Evolutionary conservation across 805 yeast genomes (phyloP).

Genomic region (Osmozyma mogii): DNA sequence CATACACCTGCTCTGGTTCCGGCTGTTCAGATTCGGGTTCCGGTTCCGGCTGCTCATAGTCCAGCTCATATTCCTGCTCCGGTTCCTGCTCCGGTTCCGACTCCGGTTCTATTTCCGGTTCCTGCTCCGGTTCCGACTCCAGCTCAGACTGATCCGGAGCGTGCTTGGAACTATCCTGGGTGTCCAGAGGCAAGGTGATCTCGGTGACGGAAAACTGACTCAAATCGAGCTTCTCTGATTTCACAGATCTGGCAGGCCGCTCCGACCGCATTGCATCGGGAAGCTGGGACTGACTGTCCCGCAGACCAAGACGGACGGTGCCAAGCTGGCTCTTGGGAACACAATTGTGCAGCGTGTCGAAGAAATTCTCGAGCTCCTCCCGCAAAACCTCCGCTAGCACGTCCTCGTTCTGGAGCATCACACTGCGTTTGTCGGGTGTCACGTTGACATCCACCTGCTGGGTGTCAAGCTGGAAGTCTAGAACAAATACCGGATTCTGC

Average conservation of each 20-base stretch:
- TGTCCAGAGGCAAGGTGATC: no score
- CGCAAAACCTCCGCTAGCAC: constrained; percentile 49
- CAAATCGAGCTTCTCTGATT: no score
- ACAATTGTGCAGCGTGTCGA: constrained; percentile 29
- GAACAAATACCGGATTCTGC: constrained; percentile 64
- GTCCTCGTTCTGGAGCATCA: constrained; percentile 61
- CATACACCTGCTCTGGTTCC: no score
- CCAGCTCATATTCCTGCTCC: constrained; percentile 1
- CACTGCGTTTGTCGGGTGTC: constrained; percentile 81
- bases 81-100: constrained; percentile 1
- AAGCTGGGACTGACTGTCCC: background rate
- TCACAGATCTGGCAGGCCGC: no score
- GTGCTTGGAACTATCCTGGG: no score
- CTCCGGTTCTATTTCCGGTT: constrained; percentile 1
- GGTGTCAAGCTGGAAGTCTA: constrained; percentile 51
- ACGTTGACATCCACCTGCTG: constrained; percentile 71
- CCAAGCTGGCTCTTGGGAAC: constrained; percentile 27
- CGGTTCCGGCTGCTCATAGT: constrained; percentile 2
- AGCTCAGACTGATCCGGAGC: no score
- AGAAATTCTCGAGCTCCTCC: constrained; percentile 41
- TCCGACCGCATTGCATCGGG: background rate
- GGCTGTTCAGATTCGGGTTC: background rate
- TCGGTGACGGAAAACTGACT: no score
- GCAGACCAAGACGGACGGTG: constrained; percentile 15
- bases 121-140: constrained; percentile 2